phyloP scores from a whole-genome alignment of 129 eudicot genomes.

The Sambucus nigra region DNA sequence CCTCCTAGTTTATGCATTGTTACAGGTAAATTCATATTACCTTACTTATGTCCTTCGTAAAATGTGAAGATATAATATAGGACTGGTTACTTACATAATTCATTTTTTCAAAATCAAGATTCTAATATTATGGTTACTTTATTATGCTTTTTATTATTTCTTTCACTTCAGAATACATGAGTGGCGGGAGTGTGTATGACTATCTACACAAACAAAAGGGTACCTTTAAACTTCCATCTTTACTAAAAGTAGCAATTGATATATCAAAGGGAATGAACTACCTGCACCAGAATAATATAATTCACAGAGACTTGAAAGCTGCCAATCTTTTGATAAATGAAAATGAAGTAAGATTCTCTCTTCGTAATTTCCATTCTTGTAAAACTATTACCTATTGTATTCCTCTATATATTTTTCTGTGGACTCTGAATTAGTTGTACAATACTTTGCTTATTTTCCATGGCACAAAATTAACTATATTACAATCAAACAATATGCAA shows the following conservation, averaged over 20 bases:
- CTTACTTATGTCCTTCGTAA: background rate
- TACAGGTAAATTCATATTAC: slow-evolving; percentile 45
- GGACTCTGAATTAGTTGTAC: background rate
- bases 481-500: background rate
- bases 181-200: slow-evolving; percentile 98
- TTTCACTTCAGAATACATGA: slow-evolving; percentile 60
- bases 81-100: slow-evolving; percentile 1
- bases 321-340: slow-evolving; percentile 99
- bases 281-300: slow-evolving; percentile 90
- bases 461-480: background rate
- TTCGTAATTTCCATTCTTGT: background rate
- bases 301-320: slow-evolving; percentile 96
- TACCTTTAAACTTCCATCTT: slow-evolving; percentile 80
- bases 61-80: background rate
- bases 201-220: slow-evolving; percentile 93
- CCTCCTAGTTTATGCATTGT: slow-evolving; percentile 96
- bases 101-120: background rate
- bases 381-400: background rate
- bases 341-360: slow-evolving; percentile 63
- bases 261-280: slow-evolving; percentile 94
- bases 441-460: background rate
- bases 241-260: slow-evolving; percentile 87
- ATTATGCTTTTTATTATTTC: background rate
- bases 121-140: background rate
- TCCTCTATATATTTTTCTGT: background rate